phyloP scores from a whole-genome alignment of 1,139 yeast genomes.

The Candida sanyaensis region DNA sequence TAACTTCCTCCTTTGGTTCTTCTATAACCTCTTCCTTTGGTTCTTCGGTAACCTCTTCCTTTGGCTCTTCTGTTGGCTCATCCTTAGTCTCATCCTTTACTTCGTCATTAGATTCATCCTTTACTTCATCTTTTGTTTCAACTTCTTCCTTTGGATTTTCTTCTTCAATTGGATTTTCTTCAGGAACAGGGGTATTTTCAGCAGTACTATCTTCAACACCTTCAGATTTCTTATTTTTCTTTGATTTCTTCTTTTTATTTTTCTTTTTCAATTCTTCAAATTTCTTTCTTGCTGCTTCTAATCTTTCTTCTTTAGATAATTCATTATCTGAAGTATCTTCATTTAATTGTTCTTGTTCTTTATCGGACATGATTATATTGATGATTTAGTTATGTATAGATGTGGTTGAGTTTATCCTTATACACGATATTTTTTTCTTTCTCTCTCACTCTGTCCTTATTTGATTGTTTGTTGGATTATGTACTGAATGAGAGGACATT shows the following conservation, averaged over 20 bases:
- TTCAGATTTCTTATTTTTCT: conserved; percentile 15
- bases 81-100: conserved; percentile 12
- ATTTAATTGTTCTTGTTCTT: conserved; percentile 6
- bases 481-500: too few species aligned
- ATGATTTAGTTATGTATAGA: background rate
- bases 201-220: conserved; percentile 16
- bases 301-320: conserved; percentile 52
- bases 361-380: conserved; percentile 12
- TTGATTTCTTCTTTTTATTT: conserved; percentile 39
- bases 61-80: conserved; percentile 12
- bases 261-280: conserved; percentile 66
- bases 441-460: background rate
- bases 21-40: background rate
- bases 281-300: conserved; percentile 66
- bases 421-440: background rate
- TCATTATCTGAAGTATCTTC: conserved; percentile 16
- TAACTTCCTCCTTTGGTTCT: background rate
- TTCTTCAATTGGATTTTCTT: conserved; percentile 3
- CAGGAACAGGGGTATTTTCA: conserved; percentile 11
- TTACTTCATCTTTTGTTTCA: conserved; percentile 6
- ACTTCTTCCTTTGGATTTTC: background rate
- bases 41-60: background rate
- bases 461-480: too few species aligned
- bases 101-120: conserved; percentile 14
- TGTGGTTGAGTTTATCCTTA: background rate